phyloP scores from a whole-genome alignment of 345 rosid genomes.

The Eucalyptus erythrocorys region DNA sequence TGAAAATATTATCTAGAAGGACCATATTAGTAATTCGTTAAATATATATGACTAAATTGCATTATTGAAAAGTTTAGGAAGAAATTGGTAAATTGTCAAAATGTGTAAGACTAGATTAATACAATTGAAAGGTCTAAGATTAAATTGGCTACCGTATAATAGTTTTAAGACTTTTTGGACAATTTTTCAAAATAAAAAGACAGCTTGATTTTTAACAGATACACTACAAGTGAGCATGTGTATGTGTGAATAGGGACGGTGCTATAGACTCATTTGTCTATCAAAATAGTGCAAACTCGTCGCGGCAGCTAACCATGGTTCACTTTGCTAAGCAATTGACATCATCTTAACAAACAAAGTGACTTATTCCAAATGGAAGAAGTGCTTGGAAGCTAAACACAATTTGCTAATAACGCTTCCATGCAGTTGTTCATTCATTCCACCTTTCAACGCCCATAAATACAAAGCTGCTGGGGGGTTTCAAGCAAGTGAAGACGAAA shows the following conservation, averaged over 20 bases:
- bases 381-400: background rate
- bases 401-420: background rate
- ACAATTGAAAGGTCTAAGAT: fast-evolving
- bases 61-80: background rate
- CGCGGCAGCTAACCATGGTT: background rate
- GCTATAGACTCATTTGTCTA: background rate
- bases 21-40: background rate
- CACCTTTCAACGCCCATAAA: background rate
- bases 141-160: fast-evolving
- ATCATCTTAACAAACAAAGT: background rate
- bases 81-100: background rate
- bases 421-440: background rate
- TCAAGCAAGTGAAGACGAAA: background rate
- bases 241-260: background rate
- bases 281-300: background rate
- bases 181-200: too few relatives aligned
- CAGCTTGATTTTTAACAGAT: fast-evolving
- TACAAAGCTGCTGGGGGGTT: background rate
- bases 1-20: background rate
- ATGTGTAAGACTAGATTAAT: background rate
- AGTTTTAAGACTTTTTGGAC: background rate
- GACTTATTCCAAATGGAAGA: background rate
- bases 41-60: background rate
- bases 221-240: background rate
- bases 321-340: background rate